Percentiles rank a stretch among this genome's conserved stretches.
Evolutionary conservation across 2,329 filamentous ascomycete genomes (phyloP).

Genomic region (Pseudogymnoascus sp.): DNA sequence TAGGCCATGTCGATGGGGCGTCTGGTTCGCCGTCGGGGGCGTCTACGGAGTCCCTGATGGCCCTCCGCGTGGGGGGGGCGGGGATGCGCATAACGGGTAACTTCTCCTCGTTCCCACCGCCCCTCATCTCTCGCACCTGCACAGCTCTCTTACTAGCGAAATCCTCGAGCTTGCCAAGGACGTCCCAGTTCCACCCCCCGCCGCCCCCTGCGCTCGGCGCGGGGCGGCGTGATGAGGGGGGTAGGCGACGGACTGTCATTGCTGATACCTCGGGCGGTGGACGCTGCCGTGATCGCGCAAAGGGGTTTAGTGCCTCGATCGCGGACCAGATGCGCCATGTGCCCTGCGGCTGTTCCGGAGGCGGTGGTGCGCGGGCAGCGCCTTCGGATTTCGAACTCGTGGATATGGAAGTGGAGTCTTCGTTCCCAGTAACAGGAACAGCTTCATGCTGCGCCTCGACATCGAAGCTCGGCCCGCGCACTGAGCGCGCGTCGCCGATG

Average conservation of each 20-base stretch:
- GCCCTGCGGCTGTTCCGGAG: neutral
- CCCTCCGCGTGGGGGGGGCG: neutral
- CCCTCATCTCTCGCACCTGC: slow-evolving; percentile 41
- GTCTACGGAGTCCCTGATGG: neutral
- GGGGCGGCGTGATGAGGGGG: slow-evolving; percentile 15
- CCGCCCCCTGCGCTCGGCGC: slow-evolving; percentile 8
- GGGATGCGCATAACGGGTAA: slow-evolving; percentile 7
- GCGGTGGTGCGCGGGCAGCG: slow-evolving; percentile 13
- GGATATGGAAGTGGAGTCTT: slow-evolving; percentile 10
- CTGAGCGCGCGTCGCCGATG: slow-evolving; percentile 33
- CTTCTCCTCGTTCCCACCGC: slow-evolving; percentile 13
- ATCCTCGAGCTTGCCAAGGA: slow-evolving; percentile 49
- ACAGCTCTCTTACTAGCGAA: slow-evolving; percentile 55
- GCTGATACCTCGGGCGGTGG: slow-evolving; percentile 27
- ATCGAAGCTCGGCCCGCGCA: slow-evolving; percentile 19
- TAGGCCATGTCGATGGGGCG: neutral
- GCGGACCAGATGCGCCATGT: neutral
- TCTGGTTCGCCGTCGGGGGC: neutral
- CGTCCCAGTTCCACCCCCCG: slow-evolving; percentile 38
- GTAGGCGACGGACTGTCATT: slow-evolving; percentile 17
- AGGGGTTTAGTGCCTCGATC: slow-evolving; percentile 23
- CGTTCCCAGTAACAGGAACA: slow-evolving; percentile 21
- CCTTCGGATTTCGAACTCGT: slow-evolving; percentile 5
- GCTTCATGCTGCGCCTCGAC: slow-evolving; percentile 16
- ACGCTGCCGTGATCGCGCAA: slow-evolving; percentile 19